These are phyloP conservation scores for Phytophthora kernoviae DNA, from an alignment of 352 stramenopile genomes.

Conservation along the genomic window DNA sequence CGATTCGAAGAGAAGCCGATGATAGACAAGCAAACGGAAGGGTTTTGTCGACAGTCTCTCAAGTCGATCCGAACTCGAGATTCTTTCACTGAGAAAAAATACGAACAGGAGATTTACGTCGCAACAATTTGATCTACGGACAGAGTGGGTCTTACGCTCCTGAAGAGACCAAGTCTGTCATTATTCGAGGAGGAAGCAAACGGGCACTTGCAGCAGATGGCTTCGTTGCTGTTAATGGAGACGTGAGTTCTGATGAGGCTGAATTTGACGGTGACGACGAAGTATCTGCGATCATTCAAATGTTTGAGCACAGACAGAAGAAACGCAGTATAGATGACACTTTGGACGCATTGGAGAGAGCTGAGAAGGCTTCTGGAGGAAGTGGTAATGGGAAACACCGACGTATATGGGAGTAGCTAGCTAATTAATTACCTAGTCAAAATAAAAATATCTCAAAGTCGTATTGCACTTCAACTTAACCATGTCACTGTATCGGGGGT, in stretches of 20 bases:
- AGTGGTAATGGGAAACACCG: conserved; percentile 8
- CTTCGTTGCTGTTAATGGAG: conserved; percentile 65
- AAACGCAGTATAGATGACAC: conserved; percentile 37
- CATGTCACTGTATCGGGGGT: too few relatives aligned
- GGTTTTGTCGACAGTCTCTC: conserved; percentile 29
- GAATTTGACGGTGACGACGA: conserved; percentile 19
- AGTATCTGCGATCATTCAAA: conserved; percentile 6
- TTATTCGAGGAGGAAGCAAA: conserved; percentile 36
- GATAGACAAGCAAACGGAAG: conserved; percentile 29
- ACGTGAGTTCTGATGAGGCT: conserved; percentile 40
- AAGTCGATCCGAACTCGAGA: conserved; percentile 17
- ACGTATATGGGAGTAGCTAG: conserved; percentile 21
- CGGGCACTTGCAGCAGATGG: conserved; percentile 44
- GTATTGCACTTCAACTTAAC: conserved; percentile 3
- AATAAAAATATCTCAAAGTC: background rate
- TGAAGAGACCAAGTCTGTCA: conserved; percentile 51
- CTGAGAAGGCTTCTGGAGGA: conserved; percentile 26
- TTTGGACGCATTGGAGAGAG: conserved; percentile 46
- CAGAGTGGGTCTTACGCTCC: conserved; percentile 53
- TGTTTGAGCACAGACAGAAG: conserved; percentile 5
- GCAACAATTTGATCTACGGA: conserved; percentile 48
- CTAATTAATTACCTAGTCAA: background rate
- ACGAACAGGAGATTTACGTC: conserved; percentile 41
- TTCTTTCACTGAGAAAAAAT: conserved; percentile 31
- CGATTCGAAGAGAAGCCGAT: conserved; percentile 42